phyloP scores from a whole-genome alignment of 1,284 basidiomycete genomes.

The Veloboletus limbatus region DNA sequence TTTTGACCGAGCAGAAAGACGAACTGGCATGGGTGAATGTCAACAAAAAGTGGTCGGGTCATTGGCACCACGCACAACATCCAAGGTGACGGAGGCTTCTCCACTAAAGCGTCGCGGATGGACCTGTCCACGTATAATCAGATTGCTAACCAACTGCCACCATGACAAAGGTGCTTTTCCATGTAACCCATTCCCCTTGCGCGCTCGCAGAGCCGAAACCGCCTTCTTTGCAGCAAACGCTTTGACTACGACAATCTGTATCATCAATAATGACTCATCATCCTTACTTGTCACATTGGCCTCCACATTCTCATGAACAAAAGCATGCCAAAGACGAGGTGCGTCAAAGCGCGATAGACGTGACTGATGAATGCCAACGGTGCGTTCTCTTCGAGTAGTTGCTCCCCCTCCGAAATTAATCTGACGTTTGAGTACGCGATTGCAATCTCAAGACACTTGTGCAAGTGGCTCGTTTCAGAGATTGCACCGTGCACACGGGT shows the following conservation, averaged over 20 bases:
- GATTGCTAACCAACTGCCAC: neutral
- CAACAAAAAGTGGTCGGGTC: conserved; percentile 37
- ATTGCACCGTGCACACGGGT: conserved; percentile 72
- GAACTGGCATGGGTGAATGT: conserved; percentile 38
- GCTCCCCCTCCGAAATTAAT: conserved; percentile 46
- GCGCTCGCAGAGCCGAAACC: conserved; percentile 63
- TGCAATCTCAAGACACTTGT: conserved; percentile 62
- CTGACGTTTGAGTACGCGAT: conserved; percentile 61
- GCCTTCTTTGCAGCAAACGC: conserved; percentile 69
- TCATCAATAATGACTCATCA: conserved; percentile 54
- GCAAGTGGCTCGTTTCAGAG: conserved; percentile 54
- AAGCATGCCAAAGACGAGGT: conserved; percentile 59
- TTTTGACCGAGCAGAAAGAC: neutral
- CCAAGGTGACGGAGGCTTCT: conserved; percentile 67
- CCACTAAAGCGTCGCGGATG: conserved; percentile 67
- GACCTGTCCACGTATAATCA: conserved; percentile 31
- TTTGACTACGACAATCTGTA: conserved; percentile 72
- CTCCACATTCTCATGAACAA: conserved; percentile 59
- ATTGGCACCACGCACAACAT: conserved; percentile 55
- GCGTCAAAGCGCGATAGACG: conserved; percentile 63
- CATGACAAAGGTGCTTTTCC: conserved; percentile 44
- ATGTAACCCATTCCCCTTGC: conserved; percentile 83
- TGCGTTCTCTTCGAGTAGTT: conserved; percentile 52
- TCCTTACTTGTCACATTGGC: conserved; percentile 46
- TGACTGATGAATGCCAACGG: conserved; percentile 58